These are phyloP conservation scores for Chaetomium sp. DNA, from an alignment of 2,329 filamentous ascomycete genomes.

Conservation along the genomic window DNA sequence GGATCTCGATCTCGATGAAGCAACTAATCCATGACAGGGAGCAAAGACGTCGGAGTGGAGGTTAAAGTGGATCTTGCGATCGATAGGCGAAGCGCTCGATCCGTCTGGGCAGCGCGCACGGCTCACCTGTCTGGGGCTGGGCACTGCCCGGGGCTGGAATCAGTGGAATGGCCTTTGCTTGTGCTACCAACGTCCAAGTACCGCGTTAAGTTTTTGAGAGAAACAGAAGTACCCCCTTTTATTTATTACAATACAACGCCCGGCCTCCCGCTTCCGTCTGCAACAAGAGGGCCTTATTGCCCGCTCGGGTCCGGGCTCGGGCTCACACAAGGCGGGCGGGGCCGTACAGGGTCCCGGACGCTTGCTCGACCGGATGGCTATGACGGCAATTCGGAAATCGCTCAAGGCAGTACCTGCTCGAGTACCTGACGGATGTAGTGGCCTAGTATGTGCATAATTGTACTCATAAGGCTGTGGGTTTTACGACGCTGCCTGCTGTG, in stretches of 20 bases:
- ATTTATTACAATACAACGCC: background rate
- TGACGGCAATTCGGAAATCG: background rate
- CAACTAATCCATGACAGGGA: background rate
- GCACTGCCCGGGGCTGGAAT: background rate
- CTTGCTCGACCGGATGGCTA: background rate
- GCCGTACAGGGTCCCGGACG: background rate
- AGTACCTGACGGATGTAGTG: background rate
- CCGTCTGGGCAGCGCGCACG: constrained; percentile 20
- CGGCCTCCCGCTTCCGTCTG: background rate
- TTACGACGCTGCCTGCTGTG: background rate
- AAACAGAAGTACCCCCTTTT: background rate
- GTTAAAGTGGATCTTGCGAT: background rate
- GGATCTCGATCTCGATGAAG: background rate
- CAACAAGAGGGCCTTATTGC: background rate
- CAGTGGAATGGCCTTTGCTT: too few species aligned
- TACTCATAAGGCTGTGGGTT: background rate
- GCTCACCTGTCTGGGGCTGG: background rate
- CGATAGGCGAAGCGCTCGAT: constrained; percentile 16
- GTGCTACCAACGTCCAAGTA: too few species aligned
- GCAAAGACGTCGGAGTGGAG: background rate
- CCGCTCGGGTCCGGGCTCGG: background rate
- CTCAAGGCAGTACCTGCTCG: background rate
- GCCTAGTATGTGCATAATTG: background rate
- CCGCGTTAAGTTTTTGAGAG: too few species aligned
- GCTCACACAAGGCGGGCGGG: background rate